A percentile compares a stretch with the other conserved stretches of the same genome.
Evolutionary conservation across 257 asterid species (phyloP).

Genomic region (Leptodermis oblonga): DNA sequence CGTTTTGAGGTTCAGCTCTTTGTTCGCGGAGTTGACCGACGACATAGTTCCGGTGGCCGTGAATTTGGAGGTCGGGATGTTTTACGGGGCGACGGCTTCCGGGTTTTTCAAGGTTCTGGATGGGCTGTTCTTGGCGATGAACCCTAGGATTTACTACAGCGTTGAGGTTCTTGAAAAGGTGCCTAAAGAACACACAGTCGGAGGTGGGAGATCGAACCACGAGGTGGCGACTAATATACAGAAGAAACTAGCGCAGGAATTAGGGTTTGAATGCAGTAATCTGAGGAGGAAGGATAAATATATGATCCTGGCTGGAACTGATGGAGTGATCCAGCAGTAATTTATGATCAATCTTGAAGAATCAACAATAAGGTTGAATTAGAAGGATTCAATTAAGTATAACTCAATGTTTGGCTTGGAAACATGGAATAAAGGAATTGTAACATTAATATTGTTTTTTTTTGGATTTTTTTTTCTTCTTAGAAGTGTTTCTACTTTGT

Average conservation of each 20-base stretch:
- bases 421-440: too few species aligned
- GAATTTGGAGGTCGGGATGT: conserved; percentile 43
- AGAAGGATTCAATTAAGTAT: too few species aligned
- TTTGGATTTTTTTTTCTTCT: too few species aligned
- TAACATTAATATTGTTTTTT: too few species aligned
- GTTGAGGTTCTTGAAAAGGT: conserved; percentile 25
- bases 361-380: conserved; percentile 26
- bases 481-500: too few species aligned
- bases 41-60: conserved; percentile 45
- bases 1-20: conserved; percentile 51
- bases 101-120: conserved; percentile 44
- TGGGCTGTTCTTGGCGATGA: conserved; percentile 39
- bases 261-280: conserved; percentile 42
- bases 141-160: conserved; percentile 31
- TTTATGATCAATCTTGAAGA: conserved; percentile 8
- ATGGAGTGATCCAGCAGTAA: conserved; percentile 18
- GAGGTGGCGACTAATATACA: conserved; percentile 42
- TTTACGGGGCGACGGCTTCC: conserved; percentile 48
- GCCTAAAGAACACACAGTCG: conserved; percentile 19
- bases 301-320: conserved; percentile 29
- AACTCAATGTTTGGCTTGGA: too few species aligned
- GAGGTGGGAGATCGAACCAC: conserved; percentile 17
- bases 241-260: conserved; percentile 32
- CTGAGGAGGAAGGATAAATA: conserved; percentile 38
- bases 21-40: conserved; percentile 41